phyloP scores from a whole-genome alignment of 768 basidiomycete species.

The Lentinula raphanica region DNA sequence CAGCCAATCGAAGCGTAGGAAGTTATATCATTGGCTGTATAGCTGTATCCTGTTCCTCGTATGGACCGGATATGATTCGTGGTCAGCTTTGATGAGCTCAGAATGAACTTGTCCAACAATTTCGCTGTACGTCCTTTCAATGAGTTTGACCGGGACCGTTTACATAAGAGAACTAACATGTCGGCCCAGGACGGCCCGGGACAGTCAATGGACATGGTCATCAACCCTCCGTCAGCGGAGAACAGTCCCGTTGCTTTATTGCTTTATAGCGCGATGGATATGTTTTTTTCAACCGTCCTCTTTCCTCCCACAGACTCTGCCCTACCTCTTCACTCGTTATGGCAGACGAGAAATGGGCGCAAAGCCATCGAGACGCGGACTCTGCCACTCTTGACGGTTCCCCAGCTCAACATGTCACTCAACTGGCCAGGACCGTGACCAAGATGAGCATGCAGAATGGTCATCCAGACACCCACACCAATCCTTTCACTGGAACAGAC shows the following conservation, averaged over 20 bases:
- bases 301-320: neutral
- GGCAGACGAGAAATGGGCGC: neutral
- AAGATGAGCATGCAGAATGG: conserved; percentile 1
- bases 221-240: neutral
- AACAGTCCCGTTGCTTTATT: neutral
- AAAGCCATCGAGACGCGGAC: neutral
- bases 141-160: too few relatives aligned
- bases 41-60: too few relatives aligned
- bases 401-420: conserved; percentile 2
- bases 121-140: too few relatives aligned
- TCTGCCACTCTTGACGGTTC: neutral
- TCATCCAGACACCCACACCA: neutral
- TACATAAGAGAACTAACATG: too few relatives aligned
- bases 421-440: conserved; percentile 2
- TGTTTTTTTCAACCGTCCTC: neutral
- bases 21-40: too few relatives aligned
- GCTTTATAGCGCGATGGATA: neutral
- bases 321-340: neutral
- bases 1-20: too few relatives aligned
- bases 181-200: neutral
- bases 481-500: neutral
- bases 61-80: too few relatives aligned
- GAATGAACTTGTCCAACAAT: too few relatives aligned
- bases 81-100: too few relatives aligned
- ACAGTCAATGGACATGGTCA: neutral